phyloP scores from a whole-genome alignment of 2,329 filamentous ascomycete genomes.

The Exophiala viscosa region DNA sequence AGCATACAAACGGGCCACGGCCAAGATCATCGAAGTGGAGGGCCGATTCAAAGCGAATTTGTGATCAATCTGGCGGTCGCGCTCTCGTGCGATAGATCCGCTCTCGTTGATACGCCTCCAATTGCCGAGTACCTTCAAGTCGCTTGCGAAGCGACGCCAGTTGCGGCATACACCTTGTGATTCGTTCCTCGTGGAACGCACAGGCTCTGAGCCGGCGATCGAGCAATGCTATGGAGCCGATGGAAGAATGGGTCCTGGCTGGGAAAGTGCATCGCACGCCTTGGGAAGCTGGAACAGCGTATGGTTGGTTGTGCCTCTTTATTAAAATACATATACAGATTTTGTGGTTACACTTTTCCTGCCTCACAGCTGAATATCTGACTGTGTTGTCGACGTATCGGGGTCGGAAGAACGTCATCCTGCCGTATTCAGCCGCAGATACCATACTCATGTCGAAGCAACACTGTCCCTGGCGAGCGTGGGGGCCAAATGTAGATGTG shows the following conservation, averaged over 20 bases:
- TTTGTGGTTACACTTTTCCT: background rate
- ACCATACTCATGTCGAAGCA: background rate
- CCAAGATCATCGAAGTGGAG: conserved; percentile 41
- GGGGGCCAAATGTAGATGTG: background rate
- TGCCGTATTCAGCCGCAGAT: background rate
- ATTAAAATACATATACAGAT: background rate
- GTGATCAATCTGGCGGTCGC: conserved; percentile 1
- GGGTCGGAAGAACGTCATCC: background rate
- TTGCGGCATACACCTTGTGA: too few relatives aligned
- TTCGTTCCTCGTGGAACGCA: too few relatives aligned
- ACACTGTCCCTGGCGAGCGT: background rate
- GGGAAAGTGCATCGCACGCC: too few relatives aligned
- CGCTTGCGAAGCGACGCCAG: too few relatives aligned
- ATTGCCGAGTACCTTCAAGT: too few relatives aligned
- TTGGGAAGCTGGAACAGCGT: too few relatives aligned
- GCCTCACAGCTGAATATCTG: background rate
- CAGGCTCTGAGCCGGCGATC: too few relatives aligned
- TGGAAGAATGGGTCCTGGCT: too few relatives aligned
- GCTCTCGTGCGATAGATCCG: too few relatives aligned
- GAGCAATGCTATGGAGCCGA: too few relatives aligned
- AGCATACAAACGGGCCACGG: conserved; percentile 39
- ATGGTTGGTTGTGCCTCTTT: too few relatives aligned
- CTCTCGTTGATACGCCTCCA: too few relatives aligned
- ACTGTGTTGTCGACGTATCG: background rate
- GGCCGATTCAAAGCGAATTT: conserved; percentile 30